These are phyloP conservation scores for Pseudognaphalium luteoalbum DNA, from an alignment of 129 eudicot genomes.

Conservation along the genomic window DNA sequence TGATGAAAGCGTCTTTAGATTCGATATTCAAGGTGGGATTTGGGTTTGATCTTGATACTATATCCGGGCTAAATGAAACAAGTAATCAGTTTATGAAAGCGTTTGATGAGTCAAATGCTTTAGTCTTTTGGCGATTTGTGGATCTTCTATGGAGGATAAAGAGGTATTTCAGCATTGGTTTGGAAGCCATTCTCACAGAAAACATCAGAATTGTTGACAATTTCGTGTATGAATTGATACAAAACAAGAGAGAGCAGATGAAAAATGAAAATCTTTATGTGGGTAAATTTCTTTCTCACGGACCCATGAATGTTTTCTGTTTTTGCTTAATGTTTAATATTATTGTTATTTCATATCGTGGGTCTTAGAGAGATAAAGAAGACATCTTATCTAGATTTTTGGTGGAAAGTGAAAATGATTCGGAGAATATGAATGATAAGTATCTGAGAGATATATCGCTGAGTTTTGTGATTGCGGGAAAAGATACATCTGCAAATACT, in stretches of 20 bases:
- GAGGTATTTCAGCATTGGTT: constrained; percentile 56
- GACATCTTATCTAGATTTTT: constrained; percentile 5
- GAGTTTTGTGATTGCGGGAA: constrained; percentile 15
- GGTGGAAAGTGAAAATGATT: background rate
- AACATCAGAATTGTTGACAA: constrained; percentile 51
- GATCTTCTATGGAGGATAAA: constrained; percentile 64
- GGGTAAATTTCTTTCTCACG: constrained; percentile 12
- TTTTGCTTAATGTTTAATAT: background rate
- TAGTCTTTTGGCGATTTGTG: constrained; percentile 58
- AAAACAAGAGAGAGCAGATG: constrained; percentile 57
- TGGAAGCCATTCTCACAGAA: constrained; percentile 48
- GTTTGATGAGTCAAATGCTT: constrained; percentile 66
- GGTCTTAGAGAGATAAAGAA: constrained; percentile 36
- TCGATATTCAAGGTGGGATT: constrained; percentile 74
- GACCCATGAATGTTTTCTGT: background rate
- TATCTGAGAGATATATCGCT: constrained; percentile 13
- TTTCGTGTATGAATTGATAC: constrained; percentile 60
- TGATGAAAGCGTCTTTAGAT: constrained; percentile 66
- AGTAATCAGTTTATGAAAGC: constrained; percentile 61
- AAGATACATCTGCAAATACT: constrained; percentile 13
- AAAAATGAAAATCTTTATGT: constrained; percentile 33
- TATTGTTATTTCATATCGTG: background rate
- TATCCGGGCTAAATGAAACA: constrained; percentile 45
- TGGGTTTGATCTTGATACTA: constrained; percentile 70
- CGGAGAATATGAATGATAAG: background rate